phyloP scores from a whole-genome alignment of 768 basidiomycete genomes.

The Suillus discolor region DNA sequence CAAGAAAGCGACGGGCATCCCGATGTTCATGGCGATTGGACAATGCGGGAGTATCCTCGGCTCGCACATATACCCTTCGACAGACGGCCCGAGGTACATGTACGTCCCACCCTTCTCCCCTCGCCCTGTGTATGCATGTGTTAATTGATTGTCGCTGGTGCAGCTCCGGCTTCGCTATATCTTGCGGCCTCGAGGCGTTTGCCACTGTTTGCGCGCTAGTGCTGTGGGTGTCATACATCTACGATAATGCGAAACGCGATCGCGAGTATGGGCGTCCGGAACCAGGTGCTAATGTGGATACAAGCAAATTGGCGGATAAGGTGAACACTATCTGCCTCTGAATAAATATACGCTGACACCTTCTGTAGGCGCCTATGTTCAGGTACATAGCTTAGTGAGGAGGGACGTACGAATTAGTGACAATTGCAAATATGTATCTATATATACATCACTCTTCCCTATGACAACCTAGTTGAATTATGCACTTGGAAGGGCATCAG shows the following conservation, averaged over 20 bases:
- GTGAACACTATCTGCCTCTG: conserved; percentile 33
- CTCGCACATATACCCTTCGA: conserved; percentile 69
- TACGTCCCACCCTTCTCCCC: conserved; percentile 32
- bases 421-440: not conserved
- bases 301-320: conserved; percentile 66
- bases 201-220: conserved; percentile 54
- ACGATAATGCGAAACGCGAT: conserved; percentile 60
- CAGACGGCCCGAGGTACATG: conserved; percentile 68
- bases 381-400: conserved; percentile 14
- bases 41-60: conserved; percentile 79
- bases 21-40: conserved; percentile 79
- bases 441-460: not conserved
- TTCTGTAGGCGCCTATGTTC: conserved; percentile 15
- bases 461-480: not conserved
- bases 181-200: conserved; percentile 55
- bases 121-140: not conserved
- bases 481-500: too few species aligned
- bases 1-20: conserved; percentile 75
- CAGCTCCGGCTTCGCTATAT: conserved; percentile 64
- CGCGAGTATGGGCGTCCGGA: conserved; percentile 51
- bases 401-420: not conserved
- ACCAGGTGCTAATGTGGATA: conserved; percentile 55
- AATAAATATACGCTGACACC: not conserved
- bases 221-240: conserved; percentile 61
- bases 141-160: conserved; percentile 3